phyloP scores from a whole-genome alignment of 345 rosid genomes.

The Mallotus nudiflorus region DNA sequence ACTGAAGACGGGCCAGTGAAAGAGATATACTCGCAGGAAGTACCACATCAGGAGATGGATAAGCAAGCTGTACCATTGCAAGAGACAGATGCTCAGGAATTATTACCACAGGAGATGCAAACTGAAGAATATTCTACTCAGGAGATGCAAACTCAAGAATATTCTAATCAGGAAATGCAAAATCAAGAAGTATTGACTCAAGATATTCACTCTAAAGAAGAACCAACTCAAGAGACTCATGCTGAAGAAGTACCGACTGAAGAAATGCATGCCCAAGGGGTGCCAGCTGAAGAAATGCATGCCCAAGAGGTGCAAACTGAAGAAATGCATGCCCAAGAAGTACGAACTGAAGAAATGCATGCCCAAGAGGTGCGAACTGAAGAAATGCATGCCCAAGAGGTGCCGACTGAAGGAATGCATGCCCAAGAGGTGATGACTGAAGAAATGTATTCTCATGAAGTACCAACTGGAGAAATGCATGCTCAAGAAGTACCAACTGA shows the following conservation, averaged over 20 bases:
- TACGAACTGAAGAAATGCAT: background rate
- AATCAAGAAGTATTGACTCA: background rate
- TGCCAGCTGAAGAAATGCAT: background rate
- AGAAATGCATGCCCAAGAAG: slow-evolving; percentile 4
- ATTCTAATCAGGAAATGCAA: background rate
- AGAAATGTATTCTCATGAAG: background rate
- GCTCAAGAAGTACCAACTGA: background rate
- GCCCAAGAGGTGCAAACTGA: background rate
- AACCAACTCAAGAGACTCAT: background rate
- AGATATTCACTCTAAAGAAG: slow-evolving; percentile 13
- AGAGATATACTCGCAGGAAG: background rate
- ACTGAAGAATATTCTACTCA: background rate
- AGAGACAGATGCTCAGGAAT: slow-evolving; percentile 9
- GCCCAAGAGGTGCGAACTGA: background rate
- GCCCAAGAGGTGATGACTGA: background rate
- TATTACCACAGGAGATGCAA: background rate
- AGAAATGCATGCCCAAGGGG: background rate
- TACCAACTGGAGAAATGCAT: background rate
- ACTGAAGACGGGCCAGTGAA: slow-evolving; percentile 1
- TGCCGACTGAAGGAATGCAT: background rate
- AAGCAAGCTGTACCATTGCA: slow-evolving; percentile 3
- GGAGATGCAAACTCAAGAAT: background rate
- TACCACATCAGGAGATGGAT: slow-evolving; percentile 8
- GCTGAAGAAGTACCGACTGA: background rate
- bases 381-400: background rate